A percentile compares a stretch with the other conserved stretches of the same genome.
These are phyloP conservation scores for Magnolia sinica DNA, from an alignment of 164 flowering plant genomes.

Conservation along the genomic window DNA sequence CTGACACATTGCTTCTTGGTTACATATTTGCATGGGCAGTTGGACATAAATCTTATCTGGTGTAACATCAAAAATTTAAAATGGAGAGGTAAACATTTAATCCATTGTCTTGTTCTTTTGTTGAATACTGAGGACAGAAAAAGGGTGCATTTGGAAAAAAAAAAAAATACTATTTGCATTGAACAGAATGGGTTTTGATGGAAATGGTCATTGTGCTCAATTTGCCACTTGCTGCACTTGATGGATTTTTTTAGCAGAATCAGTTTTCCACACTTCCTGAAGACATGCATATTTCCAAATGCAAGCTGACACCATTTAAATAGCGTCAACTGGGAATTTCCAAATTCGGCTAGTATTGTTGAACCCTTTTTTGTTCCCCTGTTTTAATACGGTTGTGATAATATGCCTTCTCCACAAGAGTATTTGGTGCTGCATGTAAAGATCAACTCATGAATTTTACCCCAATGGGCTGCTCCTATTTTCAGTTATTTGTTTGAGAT, in stretches of 20 bases:
- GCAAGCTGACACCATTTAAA: neutral
- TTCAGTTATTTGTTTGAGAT: neutral
- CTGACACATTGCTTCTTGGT: slow-evolving; percentile 18
- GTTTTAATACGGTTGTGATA: neutral
- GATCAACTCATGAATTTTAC: neutral
- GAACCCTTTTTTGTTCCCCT: neutral
- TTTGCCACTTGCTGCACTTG: neutral
- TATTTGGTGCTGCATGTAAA: neutral
- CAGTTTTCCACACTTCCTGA: neutral
- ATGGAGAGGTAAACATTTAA: slow-evolving; percentile 55
- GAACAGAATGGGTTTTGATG: neutral
- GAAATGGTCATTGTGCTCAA: neutral
- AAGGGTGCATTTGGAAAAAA: neutral
- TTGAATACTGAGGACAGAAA: neutral
- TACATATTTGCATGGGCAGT: slow-evolving; percentile 36
- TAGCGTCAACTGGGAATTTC: neutral
- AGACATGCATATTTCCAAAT: neutral
- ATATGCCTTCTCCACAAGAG: no score
- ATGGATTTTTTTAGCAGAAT: neutral
- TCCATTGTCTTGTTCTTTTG: neutral
- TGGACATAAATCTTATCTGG: slow-evolving; percentile 71
- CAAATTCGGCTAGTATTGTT: neutral
- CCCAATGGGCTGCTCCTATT: neutral
- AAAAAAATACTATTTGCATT: neutral
- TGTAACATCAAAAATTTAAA: slow-evolving; percentile 58